Evolutionary conservation across 2,329 filamentous ascomycete species (phyloP), one percentile per base, ranked within the genome.

Genomic region (Pseudogymnoascus sp.): DNA sequence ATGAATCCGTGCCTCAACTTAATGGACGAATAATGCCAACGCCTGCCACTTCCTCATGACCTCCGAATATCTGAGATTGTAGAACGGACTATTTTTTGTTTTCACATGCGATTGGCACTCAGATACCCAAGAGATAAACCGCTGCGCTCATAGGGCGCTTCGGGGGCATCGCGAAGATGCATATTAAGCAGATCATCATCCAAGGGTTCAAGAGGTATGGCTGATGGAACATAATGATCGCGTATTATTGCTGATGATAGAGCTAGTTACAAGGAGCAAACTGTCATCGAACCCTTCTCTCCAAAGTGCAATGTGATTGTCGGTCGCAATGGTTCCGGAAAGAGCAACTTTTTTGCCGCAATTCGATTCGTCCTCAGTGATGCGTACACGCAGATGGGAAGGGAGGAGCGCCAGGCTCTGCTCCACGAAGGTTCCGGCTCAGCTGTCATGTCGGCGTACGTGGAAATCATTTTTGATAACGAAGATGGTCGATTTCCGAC

Each of bases 121-220:
- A 52, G 19, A 33, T 52, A 30, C 45, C 2, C 7, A 13, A 30
- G 26, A 52, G 5, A 52, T 33, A 52, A 52, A 13, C 26, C 26
- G 26, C 3, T 30, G 23, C 3, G 45, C 45, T 30, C 45, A n/a
- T 52, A 52, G 23, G 19, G 37, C 33, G 30, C 41, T 61, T 45
- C n/a, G 19, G 38, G 19, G 38, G 23, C 38, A 35, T 48, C 60
- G 57, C 67, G 59, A 80, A 72, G 68, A 96, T 96, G 92, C 94
- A 95, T 79, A 96, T 99, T 82, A 99, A 99, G 76, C 94, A 99
- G 79, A 96, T 97, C 74, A 97, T 96, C 74, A 97, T 99, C 72
- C 94, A 99, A 75, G 94, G 94, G 84, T 99, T 99, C 78, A 99
- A 99, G 78, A 96, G 91, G 91, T 95, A 74, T 67, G 75, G 1